phyloP scores from a whole-genome alignment of 2,329 filamentous ascomycete genomes.

The Ophiostoma quercus region DNA sequence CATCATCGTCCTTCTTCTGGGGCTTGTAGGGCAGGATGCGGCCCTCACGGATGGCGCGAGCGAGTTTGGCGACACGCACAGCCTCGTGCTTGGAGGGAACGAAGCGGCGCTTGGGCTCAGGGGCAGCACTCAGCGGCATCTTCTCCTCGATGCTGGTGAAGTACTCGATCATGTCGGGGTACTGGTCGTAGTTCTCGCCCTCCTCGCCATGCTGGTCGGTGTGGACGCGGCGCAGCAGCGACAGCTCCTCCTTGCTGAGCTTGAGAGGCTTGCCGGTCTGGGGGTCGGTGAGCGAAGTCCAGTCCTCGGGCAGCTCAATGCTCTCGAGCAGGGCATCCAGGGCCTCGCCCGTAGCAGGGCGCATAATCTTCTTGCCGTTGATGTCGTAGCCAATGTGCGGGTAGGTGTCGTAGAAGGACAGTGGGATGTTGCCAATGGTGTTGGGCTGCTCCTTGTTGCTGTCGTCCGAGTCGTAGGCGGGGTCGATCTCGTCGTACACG shows the following conservation, averaged over 20 bases:
- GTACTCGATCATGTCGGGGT: slow-evolving; percentile 88
- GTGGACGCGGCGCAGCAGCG: slow-evolving; percentile 81
- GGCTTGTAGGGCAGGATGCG: slow-evolving; percentile 87
- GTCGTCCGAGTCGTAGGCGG: slow-evolving; percentile 93
- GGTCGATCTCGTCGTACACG: slow-evolving; percentile 88
- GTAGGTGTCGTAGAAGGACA: slow-evolving; percentile 95
- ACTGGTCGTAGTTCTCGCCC: slow-evolving; percentile 85
- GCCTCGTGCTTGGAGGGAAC: slow-evolving; percentile 95
- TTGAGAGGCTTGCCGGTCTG: slow-evolving; percentile 89
- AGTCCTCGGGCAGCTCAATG: slow-evolving; percentile 94
- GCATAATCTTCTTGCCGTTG: slow-evolving; percentile 96
- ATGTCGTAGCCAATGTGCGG: slow-evolving; percentile 99
- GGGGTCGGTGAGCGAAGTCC: slow-evolving; percentile 92
- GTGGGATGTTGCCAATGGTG: slow-evolving; percentile 90
- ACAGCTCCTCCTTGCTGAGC: slow-evolving; percentile 79
- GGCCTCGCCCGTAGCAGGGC: slow-evolving; percentile 87
- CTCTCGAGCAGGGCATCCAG: slow-evolving; percentile 90
- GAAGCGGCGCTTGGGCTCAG: slow-evolving; percentile 93
- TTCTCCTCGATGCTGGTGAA: slow-evolving; percentile 86
- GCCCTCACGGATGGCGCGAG: slow-evolving; percentile 90
- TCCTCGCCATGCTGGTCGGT: slow-evolving; percentile 82
- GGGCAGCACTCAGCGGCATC: slow-evolving; percentile 91
- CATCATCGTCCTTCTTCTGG: slow-evolving; percentile 47
- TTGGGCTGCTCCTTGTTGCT: slow-evolving; percentile 71
- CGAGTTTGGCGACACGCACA: slow-evolving; percentile 94